Evolutionary conservation across 2,329 filamentous ascomycete species (phyloP).

Genomic region (Xylaria sp.): DNA sequence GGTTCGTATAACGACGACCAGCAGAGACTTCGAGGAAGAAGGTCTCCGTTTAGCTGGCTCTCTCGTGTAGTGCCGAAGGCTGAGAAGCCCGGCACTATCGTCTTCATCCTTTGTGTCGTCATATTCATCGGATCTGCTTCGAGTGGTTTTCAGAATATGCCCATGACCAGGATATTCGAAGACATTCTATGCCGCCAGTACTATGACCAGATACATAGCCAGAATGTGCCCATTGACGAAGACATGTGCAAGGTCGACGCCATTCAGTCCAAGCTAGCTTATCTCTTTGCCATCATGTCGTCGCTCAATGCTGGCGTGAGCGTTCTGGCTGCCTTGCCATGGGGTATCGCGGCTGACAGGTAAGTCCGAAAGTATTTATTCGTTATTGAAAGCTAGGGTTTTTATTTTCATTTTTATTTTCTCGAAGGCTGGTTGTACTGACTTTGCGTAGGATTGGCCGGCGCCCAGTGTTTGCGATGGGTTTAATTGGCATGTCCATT

Average conservation of each 20-base stretch:
- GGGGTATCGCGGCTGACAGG: conserved; percentile 54
- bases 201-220: conserved; percentile 46
- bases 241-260: conserved; percentile 51
- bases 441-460: conserved; percentile 49
- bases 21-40: not conserved
- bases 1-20: not conserved
- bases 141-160: conserved; percentile 49
- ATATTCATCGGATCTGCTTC: conserved; percentile 48
- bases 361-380: conserved; percentile 34
- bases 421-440: not conserved
- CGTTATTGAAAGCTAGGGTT: not conserved
- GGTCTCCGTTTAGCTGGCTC: conserved; percentile 21
- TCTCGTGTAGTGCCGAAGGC: conserved; percentile 16
- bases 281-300: conserved; percentile 49
- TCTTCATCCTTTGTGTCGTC: conserved; percentile 47
- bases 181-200: conserved; percentile 54
- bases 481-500: conserved; percentile 49
- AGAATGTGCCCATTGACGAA: conserved; percentile 51
- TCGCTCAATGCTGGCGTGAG: conserved; percentile 50
- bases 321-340: conserved; percentile 52
- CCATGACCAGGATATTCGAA: conserved; percentile 52
- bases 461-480: conserved; percentile 50
- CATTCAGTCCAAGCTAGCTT: conserved; percentile 53
- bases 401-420: not conserved
- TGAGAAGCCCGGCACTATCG: conserved; percentile 36